Percentiles rank a stretch among this genome's conserved stretches.
These are phyloP conservation scores for Hymenoscyphus repandus DNA, from an alignment of 2,329 filamentous ascomycete genomes.

Conservation along the genomic window DNA sequence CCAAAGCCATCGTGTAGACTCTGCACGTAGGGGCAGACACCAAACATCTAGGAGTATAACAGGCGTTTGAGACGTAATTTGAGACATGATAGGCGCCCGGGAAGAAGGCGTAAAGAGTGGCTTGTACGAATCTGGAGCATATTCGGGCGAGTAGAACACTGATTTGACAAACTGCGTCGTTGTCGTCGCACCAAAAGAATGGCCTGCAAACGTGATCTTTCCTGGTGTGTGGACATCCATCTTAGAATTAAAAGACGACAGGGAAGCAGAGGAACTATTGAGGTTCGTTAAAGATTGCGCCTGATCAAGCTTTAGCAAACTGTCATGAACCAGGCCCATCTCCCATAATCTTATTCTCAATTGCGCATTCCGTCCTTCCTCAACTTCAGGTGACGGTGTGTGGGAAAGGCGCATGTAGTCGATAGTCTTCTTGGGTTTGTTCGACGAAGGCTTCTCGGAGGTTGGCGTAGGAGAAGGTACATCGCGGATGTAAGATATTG, in stretches of 20 bases:
- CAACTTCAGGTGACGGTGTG: conserved; percentile 58
- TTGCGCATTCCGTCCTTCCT: conserved; percentile 63
- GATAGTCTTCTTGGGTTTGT: conserved; percentile 27
- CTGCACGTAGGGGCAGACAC: conserved; percentile 66
- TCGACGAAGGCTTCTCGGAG: conserved; percentile 21
- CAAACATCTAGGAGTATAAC: conserved; percentile 74
- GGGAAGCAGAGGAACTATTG: conserved; percentile 42
- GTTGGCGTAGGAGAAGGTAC: conserved; percentile 38
- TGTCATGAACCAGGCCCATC: conserved; percentile 64
- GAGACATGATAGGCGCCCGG: conserved; percentile 51
- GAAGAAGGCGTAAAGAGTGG: conserved; percentile 57
- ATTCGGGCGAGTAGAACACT: conserved; percentile 56
- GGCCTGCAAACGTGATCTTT: conserved; percentile 68
- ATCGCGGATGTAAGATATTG: conserved; percentile 67
- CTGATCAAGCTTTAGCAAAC: conserved; percentile 59
- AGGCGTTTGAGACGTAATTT: conserved; percentile 64
- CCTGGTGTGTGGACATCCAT: conserved; percentile 68
- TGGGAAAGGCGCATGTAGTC: conserved; percentile 53
- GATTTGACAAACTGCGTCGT: conserved; percentile 74
- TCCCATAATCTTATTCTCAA: conserved; percentile 75
- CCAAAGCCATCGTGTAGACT: conserved; percentile 58
- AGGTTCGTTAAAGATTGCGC: conserved; percentile 47
- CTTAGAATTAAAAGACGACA: conserved; percentile 54
- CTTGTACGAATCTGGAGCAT: conserved; percentile 42
- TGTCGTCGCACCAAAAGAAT: conserved; percentile 76